Percentiles rank a stretch among this genome's conserved stretches.
Evolutionary conservation across 768 basidiomycete genomes (phyloP).

Genomic region (Gautieria morchelliformis): DNA sequence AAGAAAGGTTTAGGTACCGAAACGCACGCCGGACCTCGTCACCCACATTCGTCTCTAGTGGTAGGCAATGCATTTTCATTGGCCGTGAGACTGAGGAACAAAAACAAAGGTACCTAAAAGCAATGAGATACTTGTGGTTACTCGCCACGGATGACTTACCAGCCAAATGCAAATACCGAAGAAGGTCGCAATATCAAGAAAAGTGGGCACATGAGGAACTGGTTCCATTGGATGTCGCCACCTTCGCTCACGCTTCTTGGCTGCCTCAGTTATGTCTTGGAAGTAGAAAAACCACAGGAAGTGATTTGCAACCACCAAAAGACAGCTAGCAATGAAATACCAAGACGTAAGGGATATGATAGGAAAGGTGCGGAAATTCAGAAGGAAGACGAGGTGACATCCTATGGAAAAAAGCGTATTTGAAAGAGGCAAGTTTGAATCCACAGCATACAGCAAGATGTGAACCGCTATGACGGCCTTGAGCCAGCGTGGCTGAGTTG

Average conservation of each 20-base stretch:
- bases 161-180: slow-evolving; percentile 84
- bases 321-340: slow-evolving; percentile 79
- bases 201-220: slow-evolving; percentile 28
- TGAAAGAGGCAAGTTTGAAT: slow-evolving; percentile 60
- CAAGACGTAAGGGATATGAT: slow-evolving; percentile 81
- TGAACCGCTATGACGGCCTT: slow-evolving; percentile 78
- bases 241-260: slow-evolving; percentile 37
- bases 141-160: slow-evolving; percentile 14
- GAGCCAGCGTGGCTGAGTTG: neutral
- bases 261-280: slow-evolving; percentile 56
- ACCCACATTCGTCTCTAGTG: slow-evolving; percentile 34
- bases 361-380: slow-evolving; percentile 95
- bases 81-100: slow-evolving; percentile 92
- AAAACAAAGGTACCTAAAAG: slow-evolving; percentile 65
- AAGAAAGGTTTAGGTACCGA: neutral
- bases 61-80: slow-evolving; percentile 92
- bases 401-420: slow-evolving; percentile 70
- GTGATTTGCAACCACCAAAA: slow-evolving; percentile 80
- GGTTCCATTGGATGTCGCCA: slow-evolving; percentile 29
- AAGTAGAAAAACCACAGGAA: slow-evolving; percentile 98
- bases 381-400: slow-evolving; percentile 84
- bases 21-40: slow-evolving; percentile 9
- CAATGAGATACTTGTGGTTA: slow-evolving; percentile 18
- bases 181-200: slow-evolving; percentile 74
- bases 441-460: slow-evolving; percentile 64